A percentile compares a stretch with the other conserved stretches of the same genome.
These are phyloP conservation scores for Claviceps maximensis DNA, from an alignment of 2,329 filamentous ascomycete genomes.

Conservation along the genomic window DNA sequence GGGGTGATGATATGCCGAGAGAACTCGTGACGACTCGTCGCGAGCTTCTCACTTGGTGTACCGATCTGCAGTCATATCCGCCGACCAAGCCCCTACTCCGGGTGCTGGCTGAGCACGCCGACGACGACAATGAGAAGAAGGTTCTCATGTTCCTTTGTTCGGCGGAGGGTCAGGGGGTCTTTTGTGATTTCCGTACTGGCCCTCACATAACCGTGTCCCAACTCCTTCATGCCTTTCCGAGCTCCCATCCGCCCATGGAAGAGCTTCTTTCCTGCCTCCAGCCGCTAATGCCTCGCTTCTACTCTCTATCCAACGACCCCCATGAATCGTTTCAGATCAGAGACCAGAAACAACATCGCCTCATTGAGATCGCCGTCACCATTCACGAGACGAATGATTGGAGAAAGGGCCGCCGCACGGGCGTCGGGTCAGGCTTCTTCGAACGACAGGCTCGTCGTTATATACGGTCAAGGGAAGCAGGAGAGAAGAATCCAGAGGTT, in stretches of 20 bases:
- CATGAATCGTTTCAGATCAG: slow-evolving; percentile 59
- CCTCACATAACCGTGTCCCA: slow-evolving; percentile 77
- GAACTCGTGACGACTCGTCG: slow-evolving; percentile 82
- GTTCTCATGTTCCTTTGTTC: slow-evolving; percentile 77
- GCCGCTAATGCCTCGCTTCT: slow-evolving; percentile 93
- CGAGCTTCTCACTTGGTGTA: slow-evolving; percentile 90
- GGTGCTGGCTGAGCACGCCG: slow-evolving; percentile 72
- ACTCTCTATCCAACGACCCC: slow-evolving; percentile 93
- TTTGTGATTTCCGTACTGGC: slow-evolving; percentile 88
- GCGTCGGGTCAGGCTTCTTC: slow-evolving; percentile 86
- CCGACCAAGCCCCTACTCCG: slow-evolving; percentile 81
- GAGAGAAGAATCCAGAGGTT: slow-evolving; percentile 45
- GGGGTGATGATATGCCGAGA: slow-evolving; percentile 79
- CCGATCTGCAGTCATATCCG: slow-evolving; percentile 83
- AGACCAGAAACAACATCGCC: slow-evolving; percentile 57
- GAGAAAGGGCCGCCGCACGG: slow-evolving; percentile 58
- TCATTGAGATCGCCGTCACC: slow-evolving; percentile 94
- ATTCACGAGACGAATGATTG: slow-evolving; percentile 80
- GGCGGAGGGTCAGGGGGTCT: slow-evolving; percentile 78
- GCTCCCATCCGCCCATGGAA: slow-evolving; percentile 75
- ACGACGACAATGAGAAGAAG: slow-evolving; percentile 72
- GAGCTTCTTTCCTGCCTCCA: slow-evolving; percentile 67
- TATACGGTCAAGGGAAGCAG: slow-evolving; percentile 51
- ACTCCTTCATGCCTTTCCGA: slow-evolving; percentile 83
- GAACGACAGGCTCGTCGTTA: slow-evolving; percentile 69